Base-by-base conservation (phyloP, 2,329 filamentous ascomycete genomes). In the Coniella lustricola region DNA sequence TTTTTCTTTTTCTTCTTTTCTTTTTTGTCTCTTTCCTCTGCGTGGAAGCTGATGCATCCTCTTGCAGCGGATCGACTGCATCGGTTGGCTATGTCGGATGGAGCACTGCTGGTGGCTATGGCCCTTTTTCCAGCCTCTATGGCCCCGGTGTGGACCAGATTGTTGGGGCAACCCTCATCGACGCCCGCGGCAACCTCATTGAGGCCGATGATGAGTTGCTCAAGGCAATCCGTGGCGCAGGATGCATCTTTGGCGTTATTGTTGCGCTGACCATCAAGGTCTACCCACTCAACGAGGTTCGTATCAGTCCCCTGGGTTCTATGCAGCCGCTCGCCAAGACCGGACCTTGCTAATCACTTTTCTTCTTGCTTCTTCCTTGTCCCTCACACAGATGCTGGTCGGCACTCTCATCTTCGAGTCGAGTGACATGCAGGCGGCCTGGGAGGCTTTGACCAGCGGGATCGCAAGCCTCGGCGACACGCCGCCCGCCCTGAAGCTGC, bases 71-170 rank as follows among this genome's bases (percentile, higher is more conserved):
- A 9, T 52, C 56, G 2, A 49, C 62, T 39, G 55, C 55, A 13
- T 57, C 52, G 7, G 62, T 67, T 2, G 62, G 64, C 2, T 64
- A 62, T 29, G 58, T 59, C 3, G 64, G 65, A 2, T 68, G 65
- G 66, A 57, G 60, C 3, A 61, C 58, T 0, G 57, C 62, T 20
- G 66, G 64, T 7, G 66, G 67, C 0, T 67, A 67, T 49, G 63
- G 60, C 2, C 59, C 60, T 7, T 59, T 63, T 16, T 59, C 58
- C 7, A 47, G 57, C 0, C 56, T 59, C 22, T 62, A 59, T 46
- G 66, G 67, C 3, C 55, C 69, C 3, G 67, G 65, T 2, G 61
- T 58, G 14, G 66, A 69, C 44, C 63, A 68, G 50, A 62, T 68
- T 13, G 48, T 67, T 7, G 59, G 58, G 14, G 68, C 68, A 3